These are phyloP conservation scores for Buxus sempervirens DNA, from an alignment of 164 flowering plant genomes.

Conservation along the genomic window DNA sequence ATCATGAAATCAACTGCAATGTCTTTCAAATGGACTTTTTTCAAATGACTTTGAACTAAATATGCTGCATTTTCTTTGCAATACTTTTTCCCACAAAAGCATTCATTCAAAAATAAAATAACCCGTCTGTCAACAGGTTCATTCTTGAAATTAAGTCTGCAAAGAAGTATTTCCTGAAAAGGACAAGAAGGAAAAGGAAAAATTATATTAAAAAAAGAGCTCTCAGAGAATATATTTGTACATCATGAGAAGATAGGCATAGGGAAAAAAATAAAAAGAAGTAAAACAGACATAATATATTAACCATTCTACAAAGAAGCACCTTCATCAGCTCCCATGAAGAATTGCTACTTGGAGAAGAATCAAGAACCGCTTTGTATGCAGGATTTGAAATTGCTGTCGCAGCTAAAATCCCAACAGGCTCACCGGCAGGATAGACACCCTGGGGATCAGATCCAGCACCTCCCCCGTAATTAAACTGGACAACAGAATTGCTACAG, in stretches of 20 bases:
- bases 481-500: conserved; percentile 67
- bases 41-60: conserved; percentile 53
- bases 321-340: conserved; percentile 99
- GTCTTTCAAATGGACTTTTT: conserved; percentile 60
- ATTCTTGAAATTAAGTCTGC: conserved; percentile 59
- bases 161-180: conserved; percentile 80
- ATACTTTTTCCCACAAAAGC: conserved; percentile 61
- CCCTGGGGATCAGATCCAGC: conserved; percentile 20
- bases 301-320: background rate
- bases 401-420: conserved; percentile 91
- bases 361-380: conserved; percentile 91
- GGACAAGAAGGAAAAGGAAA: too few species aligned
- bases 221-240: background rate
- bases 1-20: conserved; percentile 53
- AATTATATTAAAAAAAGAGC: background rate
- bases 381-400: conserved; percentile 97
- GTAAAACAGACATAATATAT: background rate
- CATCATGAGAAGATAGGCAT: background rate
- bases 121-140: conserved; percentile 63
- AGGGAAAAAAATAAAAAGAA: background rate
- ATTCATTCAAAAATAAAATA: conserved; percentile 64
- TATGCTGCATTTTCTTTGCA: conserved; percentile 80
- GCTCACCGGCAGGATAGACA: conserved; percentile 76
- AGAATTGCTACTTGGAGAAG: conserved; percentile 74
- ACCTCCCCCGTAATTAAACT: conserved; percentile 62